Evolutionary conservation across 345 rosid genomes (phyloP).

Genomic region (Dimocarpus longan): DNA sequence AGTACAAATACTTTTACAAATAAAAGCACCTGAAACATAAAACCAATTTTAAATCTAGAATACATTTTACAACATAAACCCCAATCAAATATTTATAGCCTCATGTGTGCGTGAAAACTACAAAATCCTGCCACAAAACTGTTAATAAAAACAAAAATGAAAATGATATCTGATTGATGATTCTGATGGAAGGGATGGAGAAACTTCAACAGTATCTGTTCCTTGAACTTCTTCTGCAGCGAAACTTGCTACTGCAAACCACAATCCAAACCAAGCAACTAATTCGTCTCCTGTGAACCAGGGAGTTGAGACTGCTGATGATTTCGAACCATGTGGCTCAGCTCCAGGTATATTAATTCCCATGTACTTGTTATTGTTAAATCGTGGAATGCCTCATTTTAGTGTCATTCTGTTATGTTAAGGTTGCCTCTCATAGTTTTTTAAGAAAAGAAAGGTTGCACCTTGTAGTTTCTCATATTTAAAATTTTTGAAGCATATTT

Average conservation of each 20-base stretch:
- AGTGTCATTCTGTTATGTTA: neutral
- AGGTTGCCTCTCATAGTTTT: neutral
- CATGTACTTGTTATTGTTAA: neutral
- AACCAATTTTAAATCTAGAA: too few relatives aligned
- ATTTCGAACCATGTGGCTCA: constrained; percentile 87
- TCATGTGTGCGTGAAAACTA: too few relatives aligned
- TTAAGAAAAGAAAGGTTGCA: neutral
- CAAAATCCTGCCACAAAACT: too few relatives aligned
- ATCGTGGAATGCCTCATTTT: neutral
- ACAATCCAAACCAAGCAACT: constrained; percentile 31
- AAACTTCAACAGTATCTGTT: constrained; percentile 54
- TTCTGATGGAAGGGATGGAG: constrained; percentile 84
- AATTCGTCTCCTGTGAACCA: constrained; percentile 33
- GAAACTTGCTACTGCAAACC: constrained; percentile 29
- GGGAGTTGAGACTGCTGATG: constrained; percentile 60
- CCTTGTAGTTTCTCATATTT: neutral
- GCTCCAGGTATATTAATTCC: constrained; percentile 52
- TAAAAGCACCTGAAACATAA: too few relatives aligned
- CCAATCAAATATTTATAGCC: too few relatives aligned
- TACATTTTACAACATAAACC: too few relatives aligned
- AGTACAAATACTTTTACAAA: too few relatives aligned
- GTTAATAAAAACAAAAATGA: too few relatives aligned
- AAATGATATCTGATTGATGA: too few relatives aligned
- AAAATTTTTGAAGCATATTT: neutral
- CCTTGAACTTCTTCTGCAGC: constrained; percentile 59